Base-by-base conservation (phyloP, 2,329 filamentous ascomycete genomes). In the Aciculosporium take region DNA sequence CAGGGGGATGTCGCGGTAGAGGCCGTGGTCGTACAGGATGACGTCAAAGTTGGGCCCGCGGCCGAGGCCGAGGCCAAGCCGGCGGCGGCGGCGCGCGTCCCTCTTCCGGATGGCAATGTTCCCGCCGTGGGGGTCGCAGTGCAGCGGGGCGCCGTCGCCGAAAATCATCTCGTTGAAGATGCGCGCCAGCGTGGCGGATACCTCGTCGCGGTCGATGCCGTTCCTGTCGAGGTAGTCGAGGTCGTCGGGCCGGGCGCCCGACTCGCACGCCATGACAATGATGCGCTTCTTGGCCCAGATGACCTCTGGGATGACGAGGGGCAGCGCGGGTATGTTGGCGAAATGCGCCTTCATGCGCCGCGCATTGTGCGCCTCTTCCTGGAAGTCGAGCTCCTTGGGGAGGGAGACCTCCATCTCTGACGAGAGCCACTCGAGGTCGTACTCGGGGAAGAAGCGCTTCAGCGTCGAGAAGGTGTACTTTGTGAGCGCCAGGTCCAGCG, bases 131-230 rank as follows among this genome's bases (percentile, higher is more conserved):
- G 91, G 91, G 56, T 98, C 91, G 63, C 91, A 98, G 64, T 98
- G 91, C 30, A 98, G 66, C 0, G 91, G 87, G 0, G 89, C 89
- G 45, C 81, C 74, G 40, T 80, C 75, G 37, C 89, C 88, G 50
- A 98, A 98, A 51, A 98, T 95, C 91, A 98, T 98, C 59, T 96
- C 88, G 67, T 98, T 98, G 72, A 98, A 98, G 45, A 98, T 86
- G 45, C 81, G 79, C 0, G 91, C 82, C 4, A 98, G 69, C 0
- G 87, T 83, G 1, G 89, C 88, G 0, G 88, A 94, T 5, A 98
- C 91, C 61, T 96, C 89, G 56, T 96, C 91, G 17, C 91, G 79
- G 60, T 94, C 86, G 56, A 98, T 98, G 44, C 76, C 74, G 57
- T 93, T 83, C 6, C 71, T 67, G 59, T 96, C 91, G 3, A 98